These are phyloP conservation scores for Colletotrichum lindemuthianum DNA, from an alignment of 2,329 filamentous ascomycete species.

Conservation along the genomic window DNA sequence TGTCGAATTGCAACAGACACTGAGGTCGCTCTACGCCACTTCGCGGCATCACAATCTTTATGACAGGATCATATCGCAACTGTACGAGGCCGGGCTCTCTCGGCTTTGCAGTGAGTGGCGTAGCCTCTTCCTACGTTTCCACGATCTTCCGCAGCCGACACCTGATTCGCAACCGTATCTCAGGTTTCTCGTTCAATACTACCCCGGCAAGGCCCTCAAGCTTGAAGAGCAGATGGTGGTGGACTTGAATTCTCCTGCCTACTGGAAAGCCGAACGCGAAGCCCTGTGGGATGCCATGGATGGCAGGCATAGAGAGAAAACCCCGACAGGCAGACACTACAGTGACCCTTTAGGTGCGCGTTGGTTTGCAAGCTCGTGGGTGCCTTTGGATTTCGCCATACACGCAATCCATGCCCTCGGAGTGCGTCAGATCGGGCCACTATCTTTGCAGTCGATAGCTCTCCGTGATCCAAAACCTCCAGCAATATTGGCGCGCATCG, in stretches of 20 bases:
- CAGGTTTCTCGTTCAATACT: slow-evolving; percentile 58
- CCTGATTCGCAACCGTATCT: slow-evolving; percentile 58
- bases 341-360: slow-evolving; percentile 80
- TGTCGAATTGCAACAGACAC: slow-evolving; percentile 48
- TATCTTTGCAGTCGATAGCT: slow-evolving; percentile 81
- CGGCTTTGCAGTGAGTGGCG: slow-evolving; percentile 60
- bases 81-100: slow-evolving; percentile 59
- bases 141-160: slow-evolving; percentile 53
- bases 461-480: slow-evolving; percentile 67
- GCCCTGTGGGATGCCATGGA: slow-evolving; percentile 48
- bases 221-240: slow-evolving; percentile 47
- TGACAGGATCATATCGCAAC: slow-evolving; percentile 60
- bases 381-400: slow-evolving; percentile 78
- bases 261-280: slow-evolving; percentile 23
- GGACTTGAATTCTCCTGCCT: slow-evolving; percentile 12
- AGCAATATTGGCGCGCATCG: slow-evolving; percentile 67
- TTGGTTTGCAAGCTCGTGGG: slow-evolving; percentile 79
- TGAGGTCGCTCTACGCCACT: slow-evolving; percentile 57
- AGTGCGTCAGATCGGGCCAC: slow-evolving; percentile 76
- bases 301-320: slow-evolving; percentile 50
- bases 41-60: slow-evolving; percentile 58
- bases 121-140: slow-evolving; percentile 48
- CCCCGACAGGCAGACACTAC: slow-evolving; percentile 57
- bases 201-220: slow-evolving; percentile 50
- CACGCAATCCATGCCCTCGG: slow-evolving; percentile 76